phyloP scores from a whole-genome alignment of 148 eudicot genomes.

The Diospyros lotus region DNA sequence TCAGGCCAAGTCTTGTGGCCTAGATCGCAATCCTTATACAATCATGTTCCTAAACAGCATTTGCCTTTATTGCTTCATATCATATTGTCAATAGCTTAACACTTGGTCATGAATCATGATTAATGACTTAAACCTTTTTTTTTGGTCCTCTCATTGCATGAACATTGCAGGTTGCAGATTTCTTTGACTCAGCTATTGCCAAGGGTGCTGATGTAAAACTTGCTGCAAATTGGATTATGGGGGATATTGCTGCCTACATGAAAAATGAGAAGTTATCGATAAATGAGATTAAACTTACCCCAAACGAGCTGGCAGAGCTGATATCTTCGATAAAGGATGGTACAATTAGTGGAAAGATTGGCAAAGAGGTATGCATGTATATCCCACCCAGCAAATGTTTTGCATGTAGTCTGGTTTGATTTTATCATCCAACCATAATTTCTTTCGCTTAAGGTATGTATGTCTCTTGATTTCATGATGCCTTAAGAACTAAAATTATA shows the following conservation, averaged over 20 bases:
- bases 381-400: not conserved
- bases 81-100: not conserved
- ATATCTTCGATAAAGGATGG: conserved; percentile 77
- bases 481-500: not conserved
- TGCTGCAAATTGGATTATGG: conserved; percentile 98
- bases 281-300: conserved; percentile 72
- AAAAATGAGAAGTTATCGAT: conserved; percentile 72
- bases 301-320: conserved; percentile 74
- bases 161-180: conserved; percentile 71
- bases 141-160: conserved; percentile 1
- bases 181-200: conserved; percentile 74
- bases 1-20: not conserved
- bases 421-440: not conserved
- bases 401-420: not conserved
- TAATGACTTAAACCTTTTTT: not conserved
- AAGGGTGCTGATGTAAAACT: conserved; percentile 82
- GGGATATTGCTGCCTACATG: conserved; percentile 91
- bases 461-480: not conserved
- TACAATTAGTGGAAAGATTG: conserved; percentile 94
- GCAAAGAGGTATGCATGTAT: conserved; percentile 63
- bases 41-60: not conserved
- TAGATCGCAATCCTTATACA: not conserved
- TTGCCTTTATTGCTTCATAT: not conserved
- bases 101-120: not conserved
- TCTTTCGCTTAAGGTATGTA: not conserved